Conservation (phyloP, 2,329 filamentous ascomycete genomes). For the Pseudogymnoascus sp. region DNA sequence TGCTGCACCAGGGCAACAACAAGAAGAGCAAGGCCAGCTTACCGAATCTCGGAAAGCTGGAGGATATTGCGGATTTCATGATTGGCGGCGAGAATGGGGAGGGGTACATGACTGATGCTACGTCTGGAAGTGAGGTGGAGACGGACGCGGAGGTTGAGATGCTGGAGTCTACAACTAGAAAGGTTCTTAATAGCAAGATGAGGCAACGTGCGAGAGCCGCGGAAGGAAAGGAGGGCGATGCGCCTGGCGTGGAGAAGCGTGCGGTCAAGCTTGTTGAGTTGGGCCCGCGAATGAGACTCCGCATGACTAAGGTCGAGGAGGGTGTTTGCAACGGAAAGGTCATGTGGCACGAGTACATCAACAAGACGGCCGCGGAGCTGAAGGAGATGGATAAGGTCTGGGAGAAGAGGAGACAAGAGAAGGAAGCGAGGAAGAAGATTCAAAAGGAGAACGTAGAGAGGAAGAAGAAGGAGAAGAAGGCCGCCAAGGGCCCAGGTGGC, state of each 20-base stretch:
- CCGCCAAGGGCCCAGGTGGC: constrained; percentile 35
- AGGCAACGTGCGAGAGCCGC: constrained; percentile 34
- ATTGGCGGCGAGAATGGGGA: constrained; percentile 70
- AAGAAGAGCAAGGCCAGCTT: constrained; percentile 62
- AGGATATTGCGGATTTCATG: constrained; percentile 92
- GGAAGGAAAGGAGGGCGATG: constrained; percentile 37
- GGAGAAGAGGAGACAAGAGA: constrained; percentile 70
- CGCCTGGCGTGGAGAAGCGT: constrained; percentile 54
- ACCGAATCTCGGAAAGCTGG: constrained; percentile 82
- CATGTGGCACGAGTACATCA: constrained; percentile 95
- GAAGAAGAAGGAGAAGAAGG: constrained; percentile 62
- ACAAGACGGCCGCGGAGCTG: constrained; percentile 73
- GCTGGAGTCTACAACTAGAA: constrained; percentile 54
- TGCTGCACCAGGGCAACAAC: constrained; percentile 46
- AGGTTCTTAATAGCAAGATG: constrained; percentile 48
- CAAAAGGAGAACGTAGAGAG: constrained; percentile 88
- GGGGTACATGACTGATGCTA: constrained; percentile 79
- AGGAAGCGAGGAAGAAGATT: constrained; percentile 70
- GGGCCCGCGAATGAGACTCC: constrained; percentile 79
- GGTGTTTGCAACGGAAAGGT: constrained; percentile 82
- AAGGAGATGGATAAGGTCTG: constrained; percentile 75
- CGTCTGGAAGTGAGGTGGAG: constrained; percentile 84
- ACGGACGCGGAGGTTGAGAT: constrained; percentile 96
- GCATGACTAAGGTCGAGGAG: constrained; percentile 93
- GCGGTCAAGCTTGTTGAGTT: constrained; percentile 90